Conservation (phyloP, 768 basidiomycete genomes). For the Hericium erinaceus region DNA sequence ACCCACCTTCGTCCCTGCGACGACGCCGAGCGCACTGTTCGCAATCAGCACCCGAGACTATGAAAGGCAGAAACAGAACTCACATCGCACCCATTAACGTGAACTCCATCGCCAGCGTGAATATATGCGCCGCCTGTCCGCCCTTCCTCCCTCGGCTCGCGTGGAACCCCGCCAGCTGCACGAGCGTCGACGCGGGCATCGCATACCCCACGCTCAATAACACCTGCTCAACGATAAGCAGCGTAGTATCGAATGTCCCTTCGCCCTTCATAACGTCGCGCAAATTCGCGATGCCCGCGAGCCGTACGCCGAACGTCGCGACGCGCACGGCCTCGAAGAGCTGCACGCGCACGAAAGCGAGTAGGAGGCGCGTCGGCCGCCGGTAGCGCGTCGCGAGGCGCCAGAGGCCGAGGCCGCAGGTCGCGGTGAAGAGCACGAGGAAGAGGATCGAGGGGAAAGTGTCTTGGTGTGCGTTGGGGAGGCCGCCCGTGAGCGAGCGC, state of each 20-base stretch:
- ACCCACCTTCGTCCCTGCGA: background rate
- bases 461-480: background rate
- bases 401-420: background rate
- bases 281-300: background rate
- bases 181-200: background rate
- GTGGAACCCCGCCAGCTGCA: background rate
- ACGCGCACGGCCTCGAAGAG: background rate
- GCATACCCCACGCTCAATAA: background rate
- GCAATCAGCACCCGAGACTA: background rate
- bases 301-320: background rate
- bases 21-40: background rate
- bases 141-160: background rate
- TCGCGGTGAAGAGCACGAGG: background rate
- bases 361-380: background rate
- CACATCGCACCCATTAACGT: background rate
- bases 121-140: background rate
- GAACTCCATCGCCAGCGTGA: background rate
- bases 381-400: background rate
- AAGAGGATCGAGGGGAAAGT: background rate
- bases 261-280: background rate
- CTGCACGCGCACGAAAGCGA: background rate
- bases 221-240: background rate
- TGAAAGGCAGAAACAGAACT: background rate
- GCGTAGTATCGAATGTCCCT: background rate
- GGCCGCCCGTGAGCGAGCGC: background rate